phyloP scores from a whole-genome alignment of 2,329 filamentous ascomycete genomes.

The Cyanodermella asteris region DNA sequence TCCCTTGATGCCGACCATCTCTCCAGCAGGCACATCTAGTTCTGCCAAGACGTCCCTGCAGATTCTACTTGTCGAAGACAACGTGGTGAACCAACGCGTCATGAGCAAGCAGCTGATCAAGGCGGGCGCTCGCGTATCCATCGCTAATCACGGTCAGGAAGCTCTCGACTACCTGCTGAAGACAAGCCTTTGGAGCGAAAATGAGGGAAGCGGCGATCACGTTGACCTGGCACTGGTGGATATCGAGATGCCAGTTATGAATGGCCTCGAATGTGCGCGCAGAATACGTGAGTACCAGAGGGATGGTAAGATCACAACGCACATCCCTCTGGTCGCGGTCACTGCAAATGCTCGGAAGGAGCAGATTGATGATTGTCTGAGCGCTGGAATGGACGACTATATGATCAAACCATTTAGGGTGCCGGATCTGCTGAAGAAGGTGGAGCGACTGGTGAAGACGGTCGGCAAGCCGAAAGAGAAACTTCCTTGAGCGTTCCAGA shows the following conservation, averaged over 20 bases:
- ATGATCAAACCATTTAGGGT: conserved; percentile 66
- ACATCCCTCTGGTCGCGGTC: conserved; percentile 15
- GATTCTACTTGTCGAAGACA: conserved; percentile 21
- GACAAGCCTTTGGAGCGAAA: conserved; percentile 5
- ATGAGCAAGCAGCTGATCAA: conserved; percentile 15
- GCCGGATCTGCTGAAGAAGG: conserved; percentile 45
- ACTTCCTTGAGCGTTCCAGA: no score
- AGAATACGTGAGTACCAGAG: conserved; percentile 21
- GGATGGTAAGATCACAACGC: conserved; percentile 10
- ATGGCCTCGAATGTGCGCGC: conserved; percentile 21
- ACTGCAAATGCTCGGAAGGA: conserved; percentile 57
- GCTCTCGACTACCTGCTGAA: conserved; percentile 18
- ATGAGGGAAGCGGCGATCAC: conserved; percentile 10
- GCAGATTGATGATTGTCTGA: conserved; percentile 48
- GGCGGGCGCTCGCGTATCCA: conserved; percentile 13
- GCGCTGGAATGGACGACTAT: conserved; percentile 54
- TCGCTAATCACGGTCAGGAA: conserved; percentile 17
- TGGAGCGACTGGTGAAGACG: conserved; percentile 28
- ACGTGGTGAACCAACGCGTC: conserved; percentile 19
- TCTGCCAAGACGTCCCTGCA: conserved; percentile 1
- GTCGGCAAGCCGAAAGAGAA: no score
- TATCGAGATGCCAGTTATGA: conserved; percentile 29
- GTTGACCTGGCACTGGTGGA: conserved; percentile 22
- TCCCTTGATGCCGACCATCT: neutral
- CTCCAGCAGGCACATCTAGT: conserved; percentile 6